Evolutionary conservation across 768 basidiomycete genomes (phyloP), one percentile per base, ranked within the genome.

Genomic region (Boletus reticulatus): DNA sequence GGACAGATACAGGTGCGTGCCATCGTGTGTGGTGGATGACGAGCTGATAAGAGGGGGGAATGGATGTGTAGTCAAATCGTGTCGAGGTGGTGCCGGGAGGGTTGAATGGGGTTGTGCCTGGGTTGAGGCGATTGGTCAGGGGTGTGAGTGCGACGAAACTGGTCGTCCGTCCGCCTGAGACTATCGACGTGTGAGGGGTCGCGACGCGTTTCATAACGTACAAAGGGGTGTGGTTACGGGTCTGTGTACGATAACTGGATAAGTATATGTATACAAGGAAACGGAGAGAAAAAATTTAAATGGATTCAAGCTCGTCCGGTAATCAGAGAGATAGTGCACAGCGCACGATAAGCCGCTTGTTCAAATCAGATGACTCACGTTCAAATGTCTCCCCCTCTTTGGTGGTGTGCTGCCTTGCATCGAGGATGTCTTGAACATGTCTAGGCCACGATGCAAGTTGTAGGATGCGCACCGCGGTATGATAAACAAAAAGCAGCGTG

Each of bases 71-170:
- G 76, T 75, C 77, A 2, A 75, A 72, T 52, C 58, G 59, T 36
- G 62, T 75, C 11, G 74, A 78, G 51, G 67, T 76, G 9, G 50
- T 80, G 16, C 67, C 68, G 0, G 64, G 66, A 22, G 77, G 78
- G 0, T 53, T 78, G n/a, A 62, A 61, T 1, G 76, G 72, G 1
- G 62, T 79, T 9, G 53, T 50, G 0, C 62, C 52, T 36, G 75
- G 70, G 4, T 41, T 80, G 48, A 59, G 68, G 39, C 60, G 61
- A 43, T 42, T 79, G 47, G 61, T 63, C 54, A 50, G 49, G 1
- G 66, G 73, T 7, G 56, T 77, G 4, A 79, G 75, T 43, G 77
- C 68, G 4, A 65, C 63, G 24, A 80, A 78, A 62, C 46, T 78
- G 14, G 59, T 80, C 8, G 69, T 65, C 3, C 68, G 50, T 36